Evolutionary conservation across 2,329 filamentous ascomycete genomes (phyloP).

Genomic region (Exophiala phaeomuriformis): DNA sequence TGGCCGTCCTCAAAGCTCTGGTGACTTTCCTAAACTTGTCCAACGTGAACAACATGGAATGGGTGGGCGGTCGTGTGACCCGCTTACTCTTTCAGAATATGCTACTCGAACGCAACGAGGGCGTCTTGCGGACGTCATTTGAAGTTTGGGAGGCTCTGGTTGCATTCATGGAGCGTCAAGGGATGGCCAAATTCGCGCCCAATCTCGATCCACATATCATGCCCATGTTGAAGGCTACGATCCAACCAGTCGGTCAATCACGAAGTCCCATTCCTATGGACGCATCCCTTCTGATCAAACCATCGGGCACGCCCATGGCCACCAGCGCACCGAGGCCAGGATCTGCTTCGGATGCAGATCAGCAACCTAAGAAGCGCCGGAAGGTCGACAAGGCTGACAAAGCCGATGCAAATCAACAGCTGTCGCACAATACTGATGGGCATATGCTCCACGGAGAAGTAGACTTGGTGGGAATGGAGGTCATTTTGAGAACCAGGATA

Average conservation of each 20-base stretch:
- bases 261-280: conserved; percentile 92
- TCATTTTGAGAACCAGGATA: conserved; percentile 81
- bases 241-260: conserved; percentile 87
- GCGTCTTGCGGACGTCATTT: conserved; percentile 71
- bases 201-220: conserved; percentile 71
- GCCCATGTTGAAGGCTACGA: conserved; percentile 72
- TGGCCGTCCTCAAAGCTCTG: conserved; percentile 84
- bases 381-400: conserved; percentile 84
- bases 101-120: conserved; percentile 81
- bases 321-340: conserved; percentile 34
- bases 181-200: conserved; percentile 53
- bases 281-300: conserved; percentile 77
- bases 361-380: conserved; percentile 50
- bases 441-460: conserved; percentile 97
- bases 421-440: conserved; percentile 92
- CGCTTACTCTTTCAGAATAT: conserved; percentile 92
- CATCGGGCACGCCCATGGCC: conserved; percentile 78
- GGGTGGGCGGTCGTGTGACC: conserved; percentile 84
- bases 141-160: conserved; percentile 69
- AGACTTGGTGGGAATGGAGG: conserved; percentile 84
- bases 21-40: conserved; percentile 88
- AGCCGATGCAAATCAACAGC: conserved; percentile 58
- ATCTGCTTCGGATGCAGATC: conserved; percentile 39
- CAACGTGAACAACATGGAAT: conserved; percentile 69
- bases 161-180: conserved; percentile 46